Percentiles rank a stretch among this genome's conserved stretches.
phyloP scores from a whole-genome alignment of 169 alveolate genomes.

The Plasmodium cynomolgi region DNA sequence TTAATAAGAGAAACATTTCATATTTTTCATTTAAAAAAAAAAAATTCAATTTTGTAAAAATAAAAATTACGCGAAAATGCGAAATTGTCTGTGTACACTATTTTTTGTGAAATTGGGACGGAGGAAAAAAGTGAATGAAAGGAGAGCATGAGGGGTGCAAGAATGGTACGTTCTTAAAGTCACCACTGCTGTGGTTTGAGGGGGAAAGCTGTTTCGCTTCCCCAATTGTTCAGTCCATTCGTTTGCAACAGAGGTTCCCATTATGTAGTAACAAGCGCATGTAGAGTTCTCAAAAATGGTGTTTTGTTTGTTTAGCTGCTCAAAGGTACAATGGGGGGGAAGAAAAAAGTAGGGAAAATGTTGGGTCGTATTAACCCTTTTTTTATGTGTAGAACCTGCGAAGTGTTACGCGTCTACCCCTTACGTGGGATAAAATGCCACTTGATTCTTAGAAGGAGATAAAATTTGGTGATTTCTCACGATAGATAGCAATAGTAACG shows the following conservation, averaged over 20 bases:
- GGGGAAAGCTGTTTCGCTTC: background rate
- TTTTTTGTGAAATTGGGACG: background rate
- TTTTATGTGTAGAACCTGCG: background rate
- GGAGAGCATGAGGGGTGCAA: background rate
- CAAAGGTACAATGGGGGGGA: no score
- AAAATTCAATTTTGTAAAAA: background rate
- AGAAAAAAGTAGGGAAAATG: no score
- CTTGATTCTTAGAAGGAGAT: background rate
- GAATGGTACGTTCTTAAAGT: background rate
- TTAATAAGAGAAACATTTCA: background rate
- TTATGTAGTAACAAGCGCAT: background rate
- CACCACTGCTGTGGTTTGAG: background rate
- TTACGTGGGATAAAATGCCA: background rate
- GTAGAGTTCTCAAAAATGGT: background rate
- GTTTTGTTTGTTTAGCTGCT: no score
- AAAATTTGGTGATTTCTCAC: background rate
- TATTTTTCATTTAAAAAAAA: background rate
- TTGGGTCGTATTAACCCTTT: background rate
- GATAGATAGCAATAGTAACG: background rate
- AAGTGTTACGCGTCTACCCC: background rate
- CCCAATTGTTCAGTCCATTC: background rate
- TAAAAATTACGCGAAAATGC: background rate
- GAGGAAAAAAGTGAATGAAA: background rate
- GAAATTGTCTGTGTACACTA: background rate
- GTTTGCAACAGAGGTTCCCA: background rate